A percentile compares a stretch with the other conserved stretches of the same genome.
Evolutionary conservation across 2,329 filamentous ascomycete species (phyloP).

Genomic region (Beauveria medogensis): DNA sequence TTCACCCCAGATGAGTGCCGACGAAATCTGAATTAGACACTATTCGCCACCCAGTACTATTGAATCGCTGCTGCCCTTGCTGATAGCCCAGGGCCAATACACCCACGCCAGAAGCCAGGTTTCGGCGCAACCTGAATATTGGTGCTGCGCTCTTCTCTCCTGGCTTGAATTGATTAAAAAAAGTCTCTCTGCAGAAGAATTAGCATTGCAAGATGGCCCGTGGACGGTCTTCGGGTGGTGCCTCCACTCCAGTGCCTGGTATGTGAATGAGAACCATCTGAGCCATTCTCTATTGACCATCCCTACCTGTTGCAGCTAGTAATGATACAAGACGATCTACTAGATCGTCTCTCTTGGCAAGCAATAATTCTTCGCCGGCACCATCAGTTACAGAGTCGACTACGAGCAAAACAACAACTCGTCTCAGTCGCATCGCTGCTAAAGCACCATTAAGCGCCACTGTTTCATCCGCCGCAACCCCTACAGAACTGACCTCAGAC

Average conservation of each 20-base stretch:
- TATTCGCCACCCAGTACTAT: background rate
- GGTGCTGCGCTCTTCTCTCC: background rate
- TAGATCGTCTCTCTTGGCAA: constrained; percentile 4
- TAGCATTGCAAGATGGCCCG: background rate
- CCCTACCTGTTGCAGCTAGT: background rate
- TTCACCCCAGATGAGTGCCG: background rate
- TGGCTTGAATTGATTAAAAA: no score
- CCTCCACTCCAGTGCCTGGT: background rate
- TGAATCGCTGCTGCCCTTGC: background rate
- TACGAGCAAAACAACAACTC: background rate
- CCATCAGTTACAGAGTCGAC: background rate
- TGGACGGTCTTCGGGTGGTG: background rate
- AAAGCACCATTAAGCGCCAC: constrained; percentile 18
- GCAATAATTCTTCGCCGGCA: constrained; percentile 2
- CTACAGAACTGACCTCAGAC: constrained; percentile 21
- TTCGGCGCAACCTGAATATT: background rate
- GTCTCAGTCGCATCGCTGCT: background rate
- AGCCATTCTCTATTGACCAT: background rate
- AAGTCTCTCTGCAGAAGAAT: background rate
- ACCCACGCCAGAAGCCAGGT: background rate
- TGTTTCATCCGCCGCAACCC: constrained; percentile 25
- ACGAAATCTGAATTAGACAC: background rate
- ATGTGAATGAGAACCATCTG: background rate
- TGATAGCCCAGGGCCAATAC: background rate
- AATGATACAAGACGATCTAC: background rate